Percentiles rank a stretch among this genome's conserved stretches.
Evolutionary conservation across 2,329 filamentous ascomycete genomes (phyloP).

Genomic region (Leptodontidium sp.): DNA sequence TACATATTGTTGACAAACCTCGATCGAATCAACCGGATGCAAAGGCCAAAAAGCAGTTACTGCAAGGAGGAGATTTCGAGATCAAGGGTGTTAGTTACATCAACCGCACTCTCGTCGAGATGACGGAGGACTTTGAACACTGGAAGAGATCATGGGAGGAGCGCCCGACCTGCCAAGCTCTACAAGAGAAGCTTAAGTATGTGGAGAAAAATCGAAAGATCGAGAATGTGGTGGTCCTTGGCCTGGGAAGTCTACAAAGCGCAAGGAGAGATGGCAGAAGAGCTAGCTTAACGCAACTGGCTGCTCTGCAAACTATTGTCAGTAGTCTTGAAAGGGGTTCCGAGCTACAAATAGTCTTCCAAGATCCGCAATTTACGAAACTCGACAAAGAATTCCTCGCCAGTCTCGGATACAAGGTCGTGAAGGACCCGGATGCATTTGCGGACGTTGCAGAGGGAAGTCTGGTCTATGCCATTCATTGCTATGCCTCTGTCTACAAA

Average conservation of each 20-base stretch:
- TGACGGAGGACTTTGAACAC: conserved; percentile 39
- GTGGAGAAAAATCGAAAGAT: conserved; percentile 31
- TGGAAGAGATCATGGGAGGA: conserved; percentile 43
- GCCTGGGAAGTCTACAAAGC: conserved; percentile 46
- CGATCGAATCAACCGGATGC: conserved; percentile 25
- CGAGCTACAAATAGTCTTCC: conserved; percentile 34
- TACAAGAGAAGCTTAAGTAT: conserved; percentile 33
- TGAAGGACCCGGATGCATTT: conserved; percentile 45
- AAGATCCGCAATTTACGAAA: conserved; percentile 46
- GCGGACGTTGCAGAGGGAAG: conserved; percentile 36
- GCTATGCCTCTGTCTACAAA: conserved; percentile 45
- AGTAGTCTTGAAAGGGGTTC: conserved; percentile 32
- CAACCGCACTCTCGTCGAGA: conserved; percentile 42
- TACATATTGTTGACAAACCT: conserved; percentile 45
- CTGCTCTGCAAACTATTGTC: conserved; percentile 42
- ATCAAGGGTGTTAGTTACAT: conserved; percentile 42
- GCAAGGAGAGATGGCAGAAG: conserved; percentile 43
- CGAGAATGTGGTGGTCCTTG: conserved; percentile 43
- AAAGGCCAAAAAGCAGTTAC: conserved; percentile 15
- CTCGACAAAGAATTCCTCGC: conserved; percentile 44
- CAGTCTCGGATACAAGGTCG: conserved; percentile 39
- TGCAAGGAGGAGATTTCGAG: conserved; percentile 44
- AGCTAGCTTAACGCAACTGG: conserved; percentile 44
- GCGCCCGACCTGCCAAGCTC: conserved; percentile 31
- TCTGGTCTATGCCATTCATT: conserved; percentile 48